Evolutionary conservation across 2,329 filamentous ascomycete species (phyloP), one percentile per base, ranked within the genome.

Genomic region (Ilyonectria sp.): DNA sequence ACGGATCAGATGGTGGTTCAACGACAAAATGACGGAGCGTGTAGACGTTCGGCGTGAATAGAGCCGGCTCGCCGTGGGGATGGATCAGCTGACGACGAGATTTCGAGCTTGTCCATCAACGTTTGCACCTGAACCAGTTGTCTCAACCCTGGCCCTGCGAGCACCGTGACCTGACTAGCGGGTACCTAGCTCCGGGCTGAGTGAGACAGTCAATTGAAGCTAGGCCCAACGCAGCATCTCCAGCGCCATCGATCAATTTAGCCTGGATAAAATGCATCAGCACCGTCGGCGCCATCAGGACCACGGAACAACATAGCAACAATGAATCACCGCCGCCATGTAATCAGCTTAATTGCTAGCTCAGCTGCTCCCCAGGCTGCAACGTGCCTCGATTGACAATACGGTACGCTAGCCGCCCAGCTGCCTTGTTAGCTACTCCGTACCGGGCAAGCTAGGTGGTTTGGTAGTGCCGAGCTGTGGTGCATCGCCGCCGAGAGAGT

Each of bases 371-470:
- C 19, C 19, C 6, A 53, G n/a, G n/a, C 47, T 52, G 26, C 26
- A 33, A 52, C n/a, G 49, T 33, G 49, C 46, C 23, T 11, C 46
- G 21, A 29, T 13, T 15, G 17, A 8, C 15, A 29, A 49, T 26
- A n/a, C 47, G n/a, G n/a, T n/a, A n/a, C 21, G 50, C 50, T 53
- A 53, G 17, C 8, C 8, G 29, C 49, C 46, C 26, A 49, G 47
- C 47, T 50, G 23, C 47, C 29, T 35, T 13, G 50, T 37, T 35
- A 53, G 50, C 29, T 35, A 23, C 4, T 23, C 23, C 23, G 23
- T 23, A 35, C 50, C 50, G 50, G 35, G 50, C 11, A 53, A 23
- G 50, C 31, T 35, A 19, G 17, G n/a, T 21, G 21, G 31, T n/a
- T 37, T 35, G 50, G 50, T 50, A 50, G 11, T 43, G 40, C 40